Evolutionary conservation across 768 basidiomycete genomes (phyloP).

Genomic region (Amanita rimosa): DNA sequence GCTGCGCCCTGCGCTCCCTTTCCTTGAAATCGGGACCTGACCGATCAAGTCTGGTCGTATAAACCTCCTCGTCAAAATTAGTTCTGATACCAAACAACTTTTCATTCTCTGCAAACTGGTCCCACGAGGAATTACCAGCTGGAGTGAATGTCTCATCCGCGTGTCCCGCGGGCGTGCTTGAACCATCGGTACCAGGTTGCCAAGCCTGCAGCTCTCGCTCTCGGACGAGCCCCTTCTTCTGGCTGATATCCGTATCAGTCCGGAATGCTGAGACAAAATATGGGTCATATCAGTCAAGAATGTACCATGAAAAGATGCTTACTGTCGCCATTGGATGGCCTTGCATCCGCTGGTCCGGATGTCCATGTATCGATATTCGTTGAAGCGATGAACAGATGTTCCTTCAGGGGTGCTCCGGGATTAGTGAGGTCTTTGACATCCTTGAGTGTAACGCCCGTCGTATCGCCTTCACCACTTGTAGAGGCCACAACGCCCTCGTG

Average conservation of each 20-base stretch:
- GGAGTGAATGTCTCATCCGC: conserved; percentile 69
- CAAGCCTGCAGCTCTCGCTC: conserved; percentile 80
- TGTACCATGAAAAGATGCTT: conserved; percentile 16
- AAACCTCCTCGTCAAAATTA: conserved; percentile 85
- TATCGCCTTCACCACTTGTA: conserved; percentile 54
- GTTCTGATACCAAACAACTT: conserved; percentile 86
- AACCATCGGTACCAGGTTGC: conserved; percentile 36
- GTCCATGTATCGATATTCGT: conserved; percentile 66
- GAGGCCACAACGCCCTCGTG: conserved; percentile 64
- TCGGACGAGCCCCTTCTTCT: conserved; percentile 34
- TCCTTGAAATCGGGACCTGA: conserved; percentile 79
- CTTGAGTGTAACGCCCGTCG: conserved; percentile 60
- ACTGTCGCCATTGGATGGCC: conserved; percentile 64
- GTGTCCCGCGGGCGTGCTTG: conserved; percentile 16
- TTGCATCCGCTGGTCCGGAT: conserved; percentile 65
- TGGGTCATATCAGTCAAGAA: background rate
- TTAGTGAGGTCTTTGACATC: conserved; percentile 65
- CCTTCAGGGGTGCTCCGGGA: conserved; percentile 60
- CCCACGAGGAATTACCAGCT: conserved; percentile 48
- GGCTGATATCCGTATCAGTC: conserved; percentile 71
- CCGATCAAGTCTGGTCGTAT: conserved; percentile 90
- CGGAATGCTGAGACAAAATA: conserved; percentile 47
- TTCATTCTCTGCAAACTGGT: conserved; percentile 93
- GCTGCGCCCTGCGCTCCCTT: conserved; percentile 77
- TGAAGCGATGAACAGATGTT: conserved; percentile 56